Percentiles rank a stretch among this genome's conserved stretches.
phyloP scores from a whole-genome alignment of 1,284 basidiomycete species.

The Irpex sp. region DNA sequence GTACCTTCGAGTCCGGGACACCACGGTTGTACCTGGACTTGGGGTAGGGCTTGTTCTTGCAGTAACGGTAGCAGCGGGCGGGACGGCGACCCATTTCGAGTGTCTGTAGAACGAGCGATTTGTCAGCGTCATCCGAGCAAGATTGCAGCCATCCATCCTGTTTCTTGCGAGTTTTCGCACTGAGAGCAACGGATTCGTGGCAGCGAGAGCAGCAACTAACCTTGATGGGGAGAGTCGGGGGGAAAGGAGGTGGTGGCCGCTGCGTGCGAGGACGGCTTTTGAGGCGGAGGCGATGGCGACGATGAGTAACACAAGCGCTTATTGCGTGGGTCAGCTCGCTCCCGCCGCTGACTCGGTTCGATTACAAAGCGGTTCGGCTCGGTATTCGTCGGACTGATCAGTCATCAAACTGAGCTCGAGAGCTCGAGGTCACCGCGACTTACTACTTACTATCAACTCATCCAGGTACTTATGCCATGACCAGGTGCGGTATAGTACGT shows the following conservation, averaged over 20 bases:
- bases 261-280: slow-evolving; percentile 21
- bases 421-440: neutral
- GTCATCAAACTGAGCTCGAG: neutral
- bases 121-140: slow-evolving; percentile 26
- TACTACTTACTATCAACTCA: neutral
- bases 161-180: slow-evolving; percentile 11
- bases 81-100: slow-evolving; percentile 87
- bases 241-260: slow-evolving; percentile 14
- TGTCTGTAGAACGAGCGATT: slow-evolving; percentile 7
- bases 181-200: slow-evolving; percentile 11
- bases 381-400: neutral
- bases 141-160: slow-evolving; percentile 24
- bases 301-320: slow-evolving; percentile 26
- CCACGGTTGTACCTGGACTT: slow-evolving; percentile 98
- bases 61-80: slow-evolving; percentile 95
- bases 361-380: slow-evolving; percentile 1
- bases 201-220: slow-evolving; percentile 17
- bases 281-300: slow-evolving; percentile 15
- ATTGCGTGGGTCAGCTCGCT: neutral
- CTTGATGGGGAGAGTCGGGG: slow-evolving; percentile 17
- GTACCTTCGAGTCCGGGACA: slow-evolving; percentile 90
- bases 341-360: neutral
- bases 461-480: too few relatives aligned
- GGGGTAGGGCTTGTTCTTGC: slow-evolving; percentile 97
- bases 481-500: too few relatives aligned